Percentiles rank a stretch among this genome's conserved stretches.
Evolutionary conservation across 371 early-diverging fungal genomes (phyloP).

Genomic region (Umbelopsis sp.): DNA sequence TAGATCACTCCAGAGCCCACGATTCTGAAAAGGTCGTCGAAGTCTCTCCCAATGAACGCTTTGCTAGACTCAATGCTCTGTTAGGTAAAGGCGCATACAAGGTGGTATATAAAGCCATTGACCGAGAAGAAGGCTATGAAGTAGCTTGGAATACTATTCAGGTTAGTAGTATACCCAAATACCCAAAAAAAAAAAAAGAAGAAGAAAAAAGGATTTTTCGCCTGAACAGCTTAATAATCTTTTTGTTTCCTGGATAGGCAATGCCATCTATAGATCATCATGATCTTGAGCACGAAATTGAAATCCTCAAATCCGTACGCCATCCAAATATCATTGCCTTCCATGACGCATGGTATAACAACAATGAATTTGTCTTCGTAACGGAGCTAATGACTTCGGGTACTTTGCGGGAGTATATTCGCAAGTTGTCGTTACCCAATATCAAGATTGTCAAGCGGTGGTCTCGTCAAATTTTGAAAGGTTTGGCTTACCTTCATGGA

Average conservation of each 20-base stretch:
- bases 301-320: slow-evolving; percentile 75
- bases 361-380: slow-evolving; percentile 83
- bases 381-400: slow-evolving; percentile 96
- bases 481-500: slow-evolving; percentile 83
- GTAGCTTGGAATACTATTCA: slow-evolving; percentile 87
- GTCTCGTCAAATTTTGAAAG: slow-evolving; percentile 82
- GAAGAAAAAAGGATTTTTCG: neutral
- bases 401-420: slow-evolving; percentile 78
- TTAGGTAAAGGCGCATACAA: slow-evolving; percentile 90
- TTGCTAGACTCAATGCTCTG: slow-evolving; percentile 65
- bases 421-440: slow-evolving; percentile 70
- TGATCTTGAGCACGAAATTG: slow-evolving; percentile 60
- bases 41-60: slow-evolving; percentile 74
- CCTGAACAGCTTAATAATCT: neutral
- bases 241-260: slow-evolving; percentile 17
- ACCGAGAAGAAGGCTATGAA: slow-evolving; percentile 83
- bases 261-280: slow-evolving; percentile 21
- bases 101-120: slow-evolving; percentile 87
- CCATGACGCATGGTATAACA: slow-evolving; percentile 69
- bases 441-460: slow-evolving; percentile 81
- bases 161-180: slow-evolving; percentile 27
- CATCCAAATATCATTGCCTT: slow-evolving; percentile 91
- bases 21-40: slow-evolving; percentile 56
- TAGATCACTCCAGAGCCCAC: slow-evolving; percentile 37
- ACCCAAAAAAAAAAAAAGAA: neutral